Evolutionary conservation across 2,329 filamentous ascomycete genomes (phyloP).

Genomic region (Xylariaceae sp.): DNA sequence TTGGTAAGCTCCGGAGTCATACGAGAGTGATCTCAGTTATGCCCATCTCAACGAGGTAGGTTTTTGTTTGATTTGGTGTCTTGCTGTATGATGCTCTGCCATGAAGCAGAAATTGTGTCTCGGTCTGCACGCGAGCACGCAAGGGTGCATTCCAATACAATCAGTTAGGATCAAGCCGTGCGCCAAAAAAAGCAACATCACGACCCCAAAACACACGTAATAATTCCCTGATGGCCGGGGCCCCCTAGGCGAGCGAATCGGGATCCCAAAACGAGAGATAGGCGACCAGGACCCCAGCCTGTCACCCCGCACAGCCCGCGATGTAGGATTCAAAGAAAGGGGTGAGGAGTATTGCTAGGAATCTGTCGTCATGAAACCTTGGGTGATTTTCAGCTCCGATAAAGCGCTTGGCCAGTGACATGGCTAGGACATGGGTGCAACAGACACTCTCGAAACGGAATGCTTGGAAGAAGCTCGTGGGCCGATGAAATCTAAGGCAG

Average conservation of each 20-base stretch:
- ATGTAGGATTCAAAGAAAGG: slow-evolving; percentile 13
- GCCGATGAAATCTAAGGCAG: no score
- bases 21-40: no score
- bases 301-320: slow-evolving; percentile 16
- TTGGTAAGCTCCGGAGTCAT: no score
- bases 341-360: slow-evolving; percentile 19
- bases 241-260: slow-evolving; percentile 15
- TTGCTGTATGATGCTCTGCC: no score
- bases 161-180: background rate
- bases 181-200: slow-evolving; percentile 17
- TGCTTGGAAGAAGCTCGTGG: no score
- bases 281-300: slow-evolving; percentile 16
- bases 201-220: slow-evolving; percentile 4
- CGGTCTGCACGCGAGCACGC: background rate
- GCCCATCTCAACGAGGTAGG: no score
- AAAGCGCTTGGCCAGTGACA: no score
- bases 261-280: slow-evolving; percentile 10
- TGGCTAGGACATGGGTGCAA: no score
- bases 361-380: background rate
- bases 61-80: no score
- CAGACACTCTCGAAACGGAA: no score
- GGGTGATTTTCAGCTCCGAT: no score
- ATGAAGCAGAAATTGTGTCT: no score
- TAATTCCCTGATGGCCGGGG: slow-evolving; percentile 11
- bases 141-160: background rate